Conservation (phyloP, 352 stramenopile species). For the Pythium apleroticum region DNA sequence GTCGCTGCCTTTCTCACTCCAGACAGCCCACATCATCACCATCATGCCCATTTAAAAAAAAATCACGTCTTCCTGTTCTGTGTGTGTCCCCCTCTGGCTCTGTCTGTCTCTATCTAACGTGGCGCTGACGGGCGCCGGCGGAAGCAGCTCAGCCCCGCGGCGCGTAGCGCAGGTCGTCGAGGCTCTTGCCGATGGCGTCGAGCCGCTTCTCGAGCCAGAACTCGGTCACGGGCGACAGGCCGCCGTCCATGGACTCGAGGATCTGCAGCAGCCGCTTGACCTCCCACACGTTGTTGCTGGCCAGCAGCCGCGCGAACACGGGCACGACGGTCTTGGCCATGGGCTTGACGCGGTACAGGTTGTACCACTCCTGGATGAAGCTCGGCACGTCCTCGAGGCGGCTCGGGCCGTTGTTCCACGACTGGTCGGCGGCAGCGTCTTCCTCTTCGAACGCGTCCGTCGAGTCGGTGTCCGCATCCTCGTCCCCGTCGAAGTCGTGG, state of each 20-base stretch:
- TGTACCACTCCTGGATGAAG: conserved; percentile 89
- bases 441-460: conserved; percentile 13
- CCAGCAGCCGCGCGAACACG: conserved; percentile 58
- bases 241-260: conserved; percentile 71
- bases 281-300: conserved; percentile 51
- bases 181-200: conserved; percentile 41
- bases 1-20: neutral
- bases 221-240: conserved; percentile 57
- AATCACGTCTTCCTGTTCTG: conserved; percentile 3
- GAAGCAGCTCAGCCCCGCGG: neutral
- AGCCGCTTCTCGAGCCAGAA: conserved; percentile 80
- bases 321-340: conserved; percentile 76
- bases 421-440: neutral
- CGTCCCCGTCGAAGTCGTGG: conserved; percentile 30
- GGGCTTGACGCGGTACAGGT: conserved; percentile 66
- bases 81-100: neutral
- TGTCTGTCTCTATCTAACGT: conserved; percentile 7
- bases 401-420: conserved; percentile 36
- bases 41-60: neutral
- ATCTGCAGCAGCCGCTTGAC: conserved; percentile 74
- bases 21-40: too few relatives aligned
- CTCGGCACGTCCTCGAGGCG: conserved; percentile 56
- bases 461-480: conserved; percentile 25
- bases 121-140: too few relatives aligned
- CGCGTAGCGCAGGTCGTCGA: conserved; percentile 61